Evolutionary conservation across 805 yeast species (phyloP).

Genomic region (Candida morakotiae): DNA sequence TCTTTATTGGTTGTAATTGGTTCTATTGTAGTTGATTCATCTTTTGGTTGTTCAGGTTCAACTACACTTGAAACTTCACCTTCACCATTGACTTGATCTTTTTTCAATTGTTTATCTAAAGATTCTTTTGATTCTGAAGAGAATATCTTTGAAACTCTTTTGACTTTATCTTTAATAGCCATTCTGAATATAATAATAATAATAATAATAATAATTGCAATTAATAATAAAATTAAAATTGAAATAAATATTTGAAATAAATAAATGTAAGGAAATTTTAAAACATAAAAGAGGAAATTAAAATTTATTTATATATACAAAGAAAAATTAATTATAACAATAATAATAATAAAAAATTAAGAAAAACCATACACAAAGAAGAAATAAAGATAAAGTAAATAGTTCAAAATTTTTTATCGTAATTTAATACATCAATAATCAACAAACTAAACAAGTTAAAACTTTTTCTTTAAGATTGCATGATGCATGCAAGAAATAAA

Average conservation of each 20-base stretch:
- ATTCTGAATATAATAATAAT: slow-evolving; percentile 12
- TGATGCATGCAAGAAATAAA: no score
- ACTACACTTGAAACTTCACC: slow-evolving; percentile 7
- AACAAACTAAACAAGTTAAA: no score
- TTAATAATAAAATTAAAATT: neutral
- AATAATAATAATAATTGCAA: neutral
- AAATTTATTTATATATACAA: no score
- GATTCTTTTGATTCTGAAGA: slow-evolving; percentile 23
- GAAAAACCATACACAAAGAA: no score
- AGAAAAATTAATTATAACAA: neutral
- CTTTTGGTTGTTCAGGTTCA: slow-evolving; percentile 5
- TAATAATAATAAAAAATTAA: no score
- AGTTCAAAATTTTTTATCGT: no score
- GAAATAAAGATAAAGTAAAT: no score
- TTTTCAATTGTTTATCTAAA: slow-evolving; percentile 10
- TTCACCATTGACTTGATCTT: slow-evolving; percentile 1
- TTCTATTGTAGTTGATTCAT: slow-evolving; percentile 9
- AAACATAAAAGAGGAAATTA: no score
- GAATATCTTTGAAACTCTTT: slow-evolving; percentile 36
- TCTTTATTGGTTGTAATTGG: slow-evolving; percentile 6
- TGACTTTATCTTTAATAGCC: slow-evolving; percentile 36
- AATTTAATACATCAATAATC: no score
- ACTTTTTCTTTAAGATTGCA: no score
- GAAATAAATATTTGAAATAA: neutral
- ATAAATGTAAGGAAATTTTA: no score